phyloP scores from a whole-genome alignment of 805 yeast genomes.

The Starmera pachycereana region DNA sequence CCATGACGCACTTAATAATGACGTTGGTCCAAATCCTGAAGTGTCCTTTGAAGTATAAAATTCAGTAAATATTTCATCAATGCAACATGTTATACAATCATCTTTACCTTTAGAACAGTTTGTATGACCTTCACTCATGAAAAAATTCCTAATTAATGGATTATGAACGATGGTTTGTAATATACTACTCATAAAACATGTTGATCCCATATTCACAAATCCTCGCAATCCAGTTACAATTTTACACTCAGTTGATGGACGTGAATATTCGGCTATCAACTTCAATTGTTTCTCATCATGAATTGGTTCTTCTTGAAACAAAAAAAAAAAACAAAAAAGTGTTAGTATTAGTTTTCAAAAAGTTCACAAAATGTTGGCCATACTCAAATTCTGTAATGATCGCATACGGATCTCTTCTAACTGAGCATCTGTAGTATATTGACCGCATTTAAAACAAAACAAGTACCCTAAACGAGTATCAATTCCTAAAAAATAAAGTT shows the following conservation, averaged over 20 bases:
- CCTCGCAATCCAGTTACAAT: slow-evolving; percentile 81
- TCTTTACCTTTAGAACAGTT: slow-evolving; percentile 34
- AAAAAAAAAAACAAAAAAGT: slow-evolving; percentile 7
- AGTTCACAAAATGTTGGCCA: too few relatives aligned
- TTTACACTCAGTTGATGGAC: slow-evolving; percentile 24
- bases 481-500: slow-evolving; percentile 23
- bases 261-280: slow-evolving; percentile 23
- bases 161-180: slow-evolving; percentile 85
- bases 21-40: slow-evolving; percentile 73
- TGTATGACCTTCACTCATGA: slow-evolving; percentile 64
- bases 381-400: too few relatives aligned
- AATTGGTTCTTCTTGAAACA: slow-evolving; percentile 18
- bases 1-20: slow-evolving; percentile 80
- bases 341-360: slow-evolving; percentile 10
- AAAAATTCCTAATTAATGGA: slow-evolving; percentile 72
- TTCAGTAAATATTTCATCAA: slow-evolving; percentile 68
- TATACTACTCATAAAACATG: slow-evolving; percentile 94
- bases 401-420: slow-evolving; percentile 41
- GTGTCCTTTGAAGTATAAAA: slow-evolving; percentile 56
- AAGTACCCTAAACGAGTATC: slow-evolving; percentile 59
- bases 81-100: slow-evolving; percentile 71
- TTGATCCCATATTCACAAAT: slow-evolving; percentile 88
- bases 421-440: slow-evolving; percentile 52
- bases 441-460: slow-evolving; percentile 72
- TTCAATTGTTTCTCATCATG: slow-evolving; percentile 18